These are phyloP conservation scores for Periglandula ipomoeae DNA, from an alignment of 2,329 filamentous ascomycete genomes.

Conservation along the genomic window DNA sequence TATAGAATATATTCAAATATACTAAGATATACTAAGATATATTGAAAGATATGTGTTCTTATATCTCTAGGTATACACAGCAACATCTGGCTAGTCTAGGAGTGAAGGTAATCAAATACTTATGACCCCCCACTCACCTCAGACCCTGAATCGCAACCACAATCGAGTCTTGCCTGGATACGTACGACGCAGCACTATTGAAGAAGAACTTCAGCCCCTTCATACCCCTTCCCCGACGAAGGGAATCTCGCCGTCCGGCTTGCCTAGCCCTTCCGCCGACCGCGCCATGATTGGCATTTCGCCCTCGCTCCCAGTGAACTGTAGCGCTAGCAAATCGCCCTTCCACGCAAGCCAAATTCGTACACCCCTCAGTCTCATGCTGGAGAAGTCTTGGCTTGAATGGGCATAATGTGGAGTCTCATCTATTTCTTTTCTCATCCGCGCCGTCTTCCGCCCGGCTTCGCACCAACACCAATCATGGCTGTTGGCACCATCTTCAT, in stretches of 20 bases:
- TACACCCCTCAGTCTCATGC: not conserved
- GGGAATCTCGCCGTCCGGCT: not conserved
- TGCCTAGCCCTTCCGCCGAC: not conserved
- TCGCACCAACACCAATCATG: constrained; percentile 1
- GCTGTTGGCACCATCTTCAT: not conserved
- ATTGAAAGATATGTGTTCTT: no score
- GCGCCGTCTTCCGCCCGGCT: not conserved
- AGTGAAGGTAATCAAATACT: no score
- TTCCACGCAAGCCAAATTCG: not conserved
- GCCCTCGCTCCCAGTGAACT: not conserved
- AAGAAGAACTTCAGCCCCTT: constrained; percentile 1
- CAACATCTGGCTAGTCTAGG: no score
- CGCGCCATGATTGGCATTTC: not conserved
- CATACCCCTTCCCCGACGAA: not conserved
- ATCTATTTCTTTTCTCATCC: not conserved
- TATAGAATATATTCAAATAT: no score
- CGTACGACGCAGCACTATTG: not conserved
- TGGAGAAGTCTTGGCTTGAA: not conserved
- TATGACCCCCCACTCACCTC: no score
- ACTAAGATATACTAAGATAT: no score
- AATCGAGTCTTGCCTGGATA: not conserved
- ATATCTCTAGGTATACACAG: no score
- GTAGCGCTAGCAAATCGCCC: not conserved
- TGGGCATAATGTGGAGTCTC: not conserved
- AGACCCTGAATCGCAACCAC: constrained; percentile 1